A percentile compares a stretch with the other conserved stretches of the same genome.
These are phyloP conservation scores for Colletotrichum lindemuthianum DNA, from an alignment of 2,329 filamentous ascomycete species.

Conservation along the genomic window DNA sequence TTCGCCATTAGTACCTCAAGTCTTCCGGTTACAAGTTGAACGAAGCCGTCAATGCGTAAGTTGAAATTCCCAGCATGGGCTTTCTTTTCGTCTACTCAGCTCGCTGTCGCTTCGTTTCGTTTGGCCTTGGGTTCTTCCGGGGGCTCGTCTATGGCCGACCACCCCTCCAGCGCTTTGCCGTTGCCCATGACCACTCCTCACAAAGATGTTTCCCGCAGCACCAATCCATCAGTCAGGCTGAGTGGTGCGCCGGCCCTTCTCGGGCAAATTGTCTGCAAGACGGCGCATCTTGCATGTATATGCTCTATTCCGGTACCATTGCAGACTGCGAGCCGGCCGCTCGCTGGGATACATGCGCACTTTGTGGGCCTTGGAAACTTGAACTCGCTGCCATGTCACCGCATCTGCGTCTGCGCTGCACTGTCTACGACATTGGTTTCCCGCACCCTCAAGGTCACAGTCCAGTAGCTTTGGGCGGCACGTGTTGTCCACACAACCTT, in stretches of 20 bases:
- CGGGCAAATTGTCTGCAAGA: constrained; percentile 39
- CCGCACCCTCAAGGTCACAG: constrained; percentile 30
- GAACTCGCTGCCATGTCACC: no score
- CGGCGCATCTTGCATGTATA: constrained; percentile 23
- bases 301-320: constrained; percentile 31
- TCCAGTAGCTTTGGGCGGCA: constrained; percentile 20
- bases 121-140: constrained; percentile 11
- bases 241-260: constrained; percentile 38
- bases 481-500: constrained; percentile 31
- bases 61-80: constrained; percentile 41
- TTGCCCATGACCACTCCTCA: constrained; percentile 18
- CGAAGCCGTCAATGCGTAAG: constrained; percentile 67
- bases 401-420: background rate
- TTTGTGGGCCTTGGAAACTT: no score
- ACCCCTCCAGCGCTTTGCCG: background rate
- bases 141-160: constrained; percentile 7
- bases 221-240: constrained; percentile 22
- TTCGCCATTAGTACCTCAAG: constrained; percentile 56
- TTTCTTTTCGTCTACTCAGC: constrained; percentile 16
- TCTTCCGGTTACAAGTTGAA: constrained; percentile 61
- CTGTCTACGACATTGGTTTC: constrained; percentile 11
- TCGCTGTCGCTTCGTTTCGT: constrained; percentile 10
- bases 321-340: no score
- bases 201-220: constrained; percentile 19
- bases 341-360: constrained; percentile 5